phyloP scores from a whole-genome alignment of 306 rosid genomes.

The Cicer cuneatum region DNA sequence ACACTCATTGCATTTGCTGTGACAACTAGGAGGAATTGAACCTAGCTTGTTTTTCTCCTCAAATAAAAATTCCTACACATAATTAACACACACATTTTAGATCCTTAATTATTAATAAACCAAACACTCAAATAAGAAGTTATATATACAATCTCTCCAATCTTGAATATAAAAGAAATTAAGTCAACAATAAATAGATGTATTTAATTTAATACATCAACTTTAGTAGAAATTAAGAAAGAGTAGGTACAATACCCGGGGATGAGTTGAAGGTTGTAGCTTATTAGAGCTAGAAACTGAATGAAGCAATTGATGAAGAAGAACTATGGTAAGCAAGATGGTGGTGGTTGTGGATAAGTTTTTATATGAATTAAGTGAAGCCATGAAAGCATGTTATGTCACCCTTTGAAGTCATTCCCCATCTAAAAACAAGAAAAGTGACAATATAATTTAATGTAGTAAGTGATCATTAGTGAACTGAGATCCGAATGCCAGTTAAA shows the following conservation, averaged over 20 bases:
- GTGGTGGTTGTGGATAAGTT: conserved; percentile 42
- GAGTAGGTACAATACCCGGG: conserved; percentile 47
- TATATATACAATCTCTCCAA: not conserved
- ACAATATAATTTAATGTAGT: conserved; percentile 30
- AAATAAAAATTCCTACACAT: conserved; percentile 60
- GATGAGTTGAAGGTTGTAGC: conserved; percentile 49
- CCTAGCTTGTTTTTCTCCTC: conserved; percentile 85
- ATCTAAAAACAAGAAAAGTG: conserved; percentile 19
- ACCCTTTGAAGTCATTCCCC: conserved; percentile 50
- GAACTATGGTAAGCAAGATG: conserved; percentile 45
- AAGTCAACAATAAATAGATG: too few relatives aligned
- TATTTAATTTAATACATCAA: too few relatives aligned
- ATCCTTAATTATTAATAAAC: not conserved
- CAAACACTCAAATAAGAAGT: not conserved
- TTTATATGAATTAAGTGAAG: conserved; percentile 48
- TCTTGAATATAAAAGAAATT: too few relatives aligned
- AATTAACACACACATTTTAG: not conserved
- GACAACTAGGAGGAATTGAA: conserved; percentile 94
- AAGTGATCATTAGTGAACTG: conserved; percentile 14
- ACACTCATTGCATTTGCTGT: conserved; percentile 88
- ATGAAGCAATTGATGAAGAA: conserved; percentile 50
- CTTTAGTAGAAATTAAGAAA: not conserved
- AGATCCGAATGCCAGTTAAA: conserved; percentile 50
- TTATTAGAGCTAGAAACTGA: conserved; percentile 52
- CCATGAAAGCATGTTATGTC: conserved; percentile 51